Base-by-base conservation (phyloP, 1,284 basidiomycete species). In the Ceratobasidium sp. region DNA sequence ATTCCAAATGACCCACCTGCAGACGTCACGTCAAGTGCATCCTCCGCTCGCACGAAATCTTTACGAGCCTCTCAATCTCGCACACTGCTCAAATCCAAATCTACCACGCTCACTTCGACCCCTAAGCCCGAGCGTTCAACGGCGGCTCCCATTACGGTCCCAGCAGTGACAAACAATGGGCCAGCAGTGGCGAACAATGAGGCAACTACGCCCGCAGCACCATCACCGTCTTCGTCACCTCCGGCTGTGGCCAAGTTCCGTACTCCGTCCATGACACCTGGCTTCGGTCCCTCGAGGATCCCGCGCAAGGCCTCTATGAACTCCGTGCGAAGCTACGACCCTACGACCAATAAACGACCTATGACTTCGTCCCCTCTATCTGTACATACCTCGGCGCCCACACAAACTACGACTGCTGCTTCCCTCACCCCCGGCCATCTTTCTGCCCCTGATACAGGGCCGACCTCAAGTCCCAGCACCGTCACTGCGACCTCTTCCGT, bases 261-360 rank as follows among this genome's bases (percentile, higher is more conserved):
- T 16, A 47, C 67, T 18, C 55, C 67, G 7, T 32, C 67, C 2
- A 35, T 69, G 49, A 44, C 64, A 38, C 52, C 64, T 14, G 41
- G 50, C n/a, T 69, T 57, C 14, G 55, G 67, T 41, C 41, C 59
- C 59, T 62, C 43, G 59, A 62, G 59, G 59, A 52, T 70, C 35
- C 30, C 67, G 47, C 67, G 67, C 55, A 70, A 70, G 18, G 23
- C 67, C 21, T 70, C 67, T 21, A 70, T 44, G 43, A 70, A 55
- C 30, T 70, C 67, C 23, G 44, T 70, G 30, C 67, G 67, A 38
- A 70, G 54, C 18, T 30, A 44, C 23, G 54, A 70, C 54, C 62
- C 62, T 11, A 64, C 47, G 52, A 62, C 44, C 21, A 43, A 62
- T 30, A 62, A 32, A 62, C 59, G 44, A 32, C 28, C 43, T n/a